Evolutionary conservation across 106 monocot genomes (phyloP), one percentile per base, ranked within the genome.

Genomic region (Dendrobium huoshanense): DNA sequence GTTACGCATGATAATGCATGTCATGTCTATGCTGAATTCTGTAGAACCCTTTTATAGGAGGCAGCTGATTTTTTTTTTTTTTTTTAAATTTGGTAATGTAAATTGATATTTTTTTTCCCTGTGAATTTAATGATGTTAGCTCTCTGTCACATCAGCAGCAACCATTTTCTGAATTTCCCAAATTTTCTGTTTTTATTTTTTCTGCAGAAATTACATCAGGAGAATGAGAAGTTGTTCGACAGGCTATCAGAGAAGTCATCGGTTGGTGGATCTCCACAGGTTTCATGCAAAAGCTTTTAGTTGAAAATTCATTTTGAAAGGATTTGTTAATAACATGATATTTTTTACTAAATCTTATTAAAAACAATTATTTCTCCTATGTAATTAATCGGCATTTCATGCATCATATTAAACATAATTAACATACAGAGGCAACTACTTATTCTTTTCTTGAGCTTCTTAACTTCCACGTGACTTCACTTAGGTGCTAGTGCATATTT

Each of bases 151-250:
- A 61, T 5, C 61, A 2, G 5, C 22, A 68, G 8, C 31, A 27
- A 5, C 20, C 4, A 33, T 31, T 68, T 31, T 31, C 11, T 19
- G 9, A 70, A 33, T 37, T 70, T 33, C 16, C 15, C 20, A 70
- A 31, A 17, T 29, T 70, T 70, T 33, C 13, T 25, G 16, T 72
- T 81, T 22, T 81, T 31, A 31, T 45, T 81, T 33, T 61, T 72
- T 24, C 33, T 89, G 84, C 85, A 99, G 98, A 93, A 85, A 82
- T 90, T 99, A 80, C 95, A 99, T 81, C 83, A 95, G 87, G 98
- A 99, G 84, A 99, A 99, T 91, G 95, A 99, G 85, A 99, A 95
- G 47, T 82, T 99, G 75, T 95, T 99, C 88, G 91, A 95, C 55
- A 91, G 88, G 58, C 86, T 99, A 55, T 93, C 92, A 41, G 98